Conservation (phyloP, 495 filamentous ascomycete species). For the Penicillium bialowiezense region DNA sequence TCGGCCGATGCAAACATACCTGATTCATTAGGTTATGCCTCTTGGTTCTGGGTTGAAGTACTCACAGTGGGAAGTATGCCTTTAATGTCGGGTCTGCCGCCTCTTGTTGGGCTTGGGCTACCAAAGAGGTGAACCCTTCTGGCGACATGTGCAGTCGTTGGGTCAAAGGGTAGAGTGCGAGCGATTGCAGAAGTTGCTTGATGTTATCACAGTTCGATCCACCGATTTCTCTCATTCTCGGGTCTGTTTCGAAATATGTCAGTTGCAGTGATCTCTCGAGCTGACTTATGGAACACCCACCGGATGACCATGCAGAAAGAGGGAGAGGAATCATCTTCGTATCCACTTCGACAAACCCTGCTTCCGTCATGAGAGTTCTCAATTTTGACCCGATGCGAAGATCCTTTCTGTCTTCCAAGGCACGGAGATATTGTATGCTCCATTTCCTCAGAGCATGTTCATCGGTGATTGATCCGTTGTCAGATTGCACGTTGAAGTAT, state of each 20-base stretch:
- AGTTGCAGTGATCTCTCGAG: background rate
- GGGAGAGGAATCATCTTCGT: constrained; percentile 67
- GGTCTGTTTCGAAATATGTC: constrained; percentile 46
- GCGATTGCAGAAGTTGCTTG: constrained; percentile 55
- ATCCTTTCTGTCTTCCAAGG: constrained; percentile 67
- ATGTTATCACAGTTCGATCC: constrained; percentile 58
- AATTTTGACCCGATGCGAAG: constrained; percentile 65
- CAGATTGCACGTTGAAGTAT: constrained; percentile 84
- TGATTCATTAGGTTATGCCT: constrained; percentile 24
- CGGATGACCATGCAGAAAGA: constrained; percentile 70
- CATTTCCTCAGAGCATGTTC: constrained; percentile 69
- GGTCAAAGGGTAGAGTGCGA: constrained; percentile 62
- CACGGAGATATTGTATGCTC: constrained; percentile 66
- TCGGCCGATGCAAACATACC: constrained; percentile 58
- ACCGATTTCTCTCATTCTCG: constrained; percentile 61
- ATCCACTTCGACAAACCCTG: constrained; percentile 75
- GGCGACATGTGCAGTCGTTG: constrained; percentile 58
- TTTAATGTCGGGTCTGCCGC: constrained; percentile 62
- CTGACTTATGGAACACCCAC: constrained; percentile 40
- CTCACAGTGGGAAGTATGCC: constrained; percentile 76
- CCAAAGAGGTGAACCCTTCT: constrained; percentile 60
- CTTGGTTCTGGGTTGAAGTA: constrained; percentile 1
- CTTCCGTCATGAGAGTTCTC: constrained; percentile 56
- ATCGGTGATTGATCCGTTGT: constrained; percentile 77
- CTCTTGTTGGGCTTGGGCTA: constrained; percentile 65